A percentile compares a stretch with the other conserved stretches of the same genome.
Evolutionary conservation across 192 early-diverging fungal species (phyloP).

Genomic region (Backusella sp.): DNA sequence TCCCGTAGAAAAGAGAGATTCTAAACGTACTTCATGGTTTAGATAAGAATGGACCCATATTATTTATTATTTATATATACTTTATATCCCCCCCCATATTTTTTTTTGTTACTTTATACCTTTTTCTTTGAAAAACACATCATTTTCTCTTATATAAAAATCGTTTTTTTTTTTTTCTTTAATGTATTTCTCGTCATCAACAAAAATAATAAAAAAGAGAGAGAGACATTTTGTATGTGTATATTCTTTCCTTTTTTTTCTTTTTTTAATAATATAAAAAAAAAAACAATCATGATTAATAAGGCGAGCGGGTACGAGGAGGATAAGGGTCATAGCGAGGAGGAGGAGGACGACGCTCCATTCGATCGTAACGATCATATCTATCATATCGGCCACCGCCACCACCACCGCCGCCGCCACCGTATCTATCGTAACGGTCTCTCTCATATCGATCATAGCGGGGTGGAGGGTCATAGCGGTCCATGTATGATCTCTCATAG

Average conservation of each 20-base stretch:
- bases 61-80: neutral
- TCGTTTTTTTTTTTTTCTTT: too few species aligned
- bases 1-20: neutral
- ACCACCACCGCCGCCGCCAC: neutral
- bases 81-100: neutral
- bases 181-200: too few species aligned
- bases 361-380: conserved; percentile 35
- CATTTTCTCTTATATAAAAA: too few species aligned
- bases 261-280: too few species aligned
- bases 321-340: conserved; percentile 39
- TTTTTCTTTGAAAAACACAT: neutral
- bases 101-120: neutral
- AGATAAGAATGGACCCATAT: neutral
- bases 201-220: too few species aligned
- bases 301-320: conserved; percentile 29
- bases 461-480: conserved; percentile 18
- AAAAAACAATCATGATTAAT: conserved; percentile 15
- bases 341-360: conserved; percentile 38
- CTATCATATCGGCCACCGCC: conserved; percentile 27
- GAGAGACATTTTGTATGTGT: neutral
- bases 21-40: neutral
- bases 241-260: neutral
- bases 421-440: conserved; percentile 38
- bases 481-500: conserved; percentile 34
- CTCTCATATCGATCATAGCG: conserved; percentile 32